A percentile compares a stretch with the other conserved stretches of the same genome.
Evolutionary conservation across 139 green algal genomes (phyloP).

Genomic region (Picochlorum sp.): DNA sequence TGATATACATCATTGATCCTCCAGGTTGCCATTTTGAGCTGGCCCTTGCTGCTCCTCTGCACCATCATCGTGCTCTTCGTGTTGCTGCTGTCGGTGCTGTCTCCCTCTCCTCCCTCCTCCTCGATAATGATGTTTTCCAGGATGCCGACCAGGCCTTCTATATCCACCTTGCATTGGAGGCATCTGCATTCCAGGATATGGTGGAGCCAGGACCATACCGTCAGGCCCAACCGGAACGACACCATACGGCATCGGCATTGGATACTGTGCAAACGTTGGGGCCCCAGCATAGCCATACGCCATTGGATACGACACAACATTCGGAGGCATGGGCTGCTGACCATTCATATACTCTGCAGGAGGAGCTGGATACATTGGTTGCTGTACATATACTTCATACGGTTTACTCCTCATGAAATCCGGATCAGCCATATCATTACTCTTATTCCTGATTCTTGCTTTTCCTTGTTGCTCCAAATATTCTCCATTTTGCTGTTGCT

Average conservation of each 20-base stretch:
- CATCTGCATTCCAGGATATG: conserved; percentile 2
- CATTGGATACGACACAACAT: too few species aligned
- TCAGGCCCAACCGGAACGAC: too few species aligned
- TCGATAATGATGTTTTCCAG: not conserved
- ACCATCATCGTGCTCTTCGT: not conserved
- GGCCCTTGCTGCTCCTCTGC: not conserved
- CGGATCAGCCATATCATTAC: conserved; percentile 35
- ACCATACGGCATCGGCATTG: too few species aligned
- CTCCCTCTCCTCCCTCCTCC: not conserved
- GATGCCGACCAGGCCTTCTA: not conserved
- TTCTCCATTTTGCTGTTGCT: not conserved
- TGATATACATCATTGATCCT: not conserved
- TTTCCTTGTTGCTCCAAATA: conserved; percentile 13
- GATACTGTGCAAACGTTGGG: too few species aligned
- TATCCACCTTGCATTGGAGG: not conserved
- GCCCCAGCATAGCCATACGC: too few species aligned
- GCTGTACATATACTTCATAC: not conserved
- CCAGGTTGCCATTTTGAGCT: not conserved
- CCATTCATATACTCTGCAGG: too few species aligned
- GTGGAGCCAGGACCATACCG: too few species aligned
- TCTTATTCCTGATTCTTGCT: conserved; percentile 33
- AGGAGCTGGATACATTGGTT: too few species aligned
- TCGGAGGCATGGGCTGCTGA: too few species aligned
- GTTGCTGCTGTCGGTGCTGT: not conserved
- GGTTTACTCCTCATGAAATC: conserved; percentile 30